Evolutionary conservation across 768 basidiomycete genomes (phyloP), one percentile per base, ranked within the genome.

Genomic region (Leucosporidium scottii): DNA sequence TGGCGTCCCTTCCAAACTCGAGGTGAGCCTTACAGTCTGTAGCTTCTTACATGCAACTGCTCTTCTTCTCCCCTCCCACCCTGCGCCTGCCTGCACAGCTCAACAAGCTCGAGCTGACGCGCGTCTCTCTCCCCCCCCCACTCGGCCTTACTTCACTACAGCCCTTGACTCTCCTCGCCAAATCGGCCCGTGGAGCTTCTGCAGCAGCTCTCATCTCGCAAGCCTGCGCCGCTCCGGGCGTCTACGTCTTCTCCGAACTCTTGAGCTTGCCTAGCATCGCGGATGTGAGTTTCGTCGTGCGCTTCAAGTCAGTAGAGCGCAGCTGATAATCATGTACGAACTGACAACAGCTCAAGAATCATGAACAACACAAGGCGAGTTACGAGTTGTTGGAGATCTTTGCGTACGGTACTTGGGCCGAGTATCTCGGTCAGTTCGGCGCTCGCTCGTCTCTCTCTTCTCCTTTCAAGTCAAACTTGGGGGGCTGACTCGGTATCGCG

Each of bases 191-290:
- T 76, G 94, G 94, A 1, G 91, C 91, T 0, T 91, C 89, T 0
- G 92, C 93, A 0, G 93, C 91, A 9, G 93, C 93, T 76, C 84
- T 93, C 64, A 80, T 93, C 36, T 83, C 86, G 74, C 88, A 96
- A 76, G 93, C 87, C 63, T 92, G 88, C 30, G 84, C 89, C 54
- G 90, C 93, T 0, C 86, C 87, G 21, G 93, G 92, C 15, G 89
- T 96, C 56, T 94, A 90, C 77, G 89, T 92, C 66, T 99, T 96
- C 75, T 85, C 86, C 0, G 93, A 98, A 78, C 80, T 99, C 61
- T 80, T 97, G 61, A 88, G 91, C 55, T 78, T 88, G 31, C 84
- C 87, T 2, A 90, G 86, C 74, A 87, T 98, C 48, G 86, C 89
- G 76, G 89, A 93, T 81, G 94, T 90, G 73, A 75, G 82, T 77